Conservation (phyloP, 208 protist species). For the Leishmania amazonensis region DNA sequence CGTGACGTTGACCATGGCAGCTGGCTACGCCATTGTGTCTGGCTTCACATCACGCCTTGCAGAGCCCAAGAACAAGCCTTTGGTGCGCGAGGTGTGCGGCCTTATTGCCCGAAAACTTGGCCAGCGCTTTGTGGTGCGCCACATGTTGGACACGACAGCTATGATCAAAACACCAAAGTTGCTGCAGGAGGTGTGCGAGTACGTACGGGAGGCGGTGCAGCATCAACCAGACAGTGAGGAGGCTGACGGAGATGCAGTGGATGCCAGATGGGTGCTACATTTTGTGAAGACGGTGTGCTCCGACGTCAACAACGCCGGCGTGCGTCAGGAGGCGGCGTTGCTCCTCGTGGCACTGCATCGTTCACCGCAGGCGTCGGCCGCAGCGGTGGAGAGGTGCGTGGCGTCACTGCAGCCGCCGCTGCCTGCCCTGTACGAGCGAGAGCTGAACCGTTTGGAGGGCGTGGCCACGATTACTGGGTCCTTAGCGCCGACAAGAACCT, state of each 20-base stretch:
- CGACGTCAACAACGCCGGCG: slow-evolving; percentile 46
- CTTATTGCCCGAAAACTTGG: slow-evolving; percentile 46
- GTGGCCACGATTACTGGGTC: slow-evolving; percentile 5
- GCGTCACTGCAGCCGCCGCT: slow-evolving; percentile 31
- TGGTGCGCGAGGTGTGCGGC: slow-evolving; percentile 52
- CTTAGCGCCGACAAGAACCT: slow-evolving; percentile 3
- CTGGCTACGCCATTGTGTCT: slow-evolving; percentile 69
- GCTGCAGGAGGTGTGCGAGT: slow-evolving; percentile 78
- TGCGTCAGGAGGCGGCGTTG: slow-evolving; percentile 44
- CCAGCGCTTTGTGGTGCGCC: slow-evolving; percentile 67
- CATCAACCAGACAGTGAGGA: slow-evolving; percentile 30
- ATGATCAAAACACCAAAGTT: slow-evolving; percentile 70
- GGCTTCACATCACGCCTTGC: slow-evolving; percentile 64
- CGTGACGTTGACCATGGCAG: slow-evolving; percentile 44
- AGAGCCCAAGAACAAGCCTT: slow-evolving; percentile 69
- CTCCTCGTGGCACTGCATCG: slow-evolving; percentile 50
- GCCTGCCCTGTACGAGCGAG: slow-evolving; percentile 32
- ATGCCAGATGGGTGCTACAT: slow-evolving; percentile 55
- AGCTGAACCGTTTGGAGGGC: slow-evolving; percentile 22
- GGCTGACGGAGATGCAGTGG: slow-evolving; percentile 27
- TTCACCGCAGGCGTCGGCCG: slow-evolving; percentile 7
- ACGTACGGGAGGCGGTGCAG: slow-evolving; percentile 40
- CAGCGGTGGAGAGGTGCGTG: slow-evolving; percentile 23
- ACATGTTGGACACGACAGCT: slow-evolving; percentile 56
- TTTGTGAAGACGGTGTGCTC: slow-evolving; percentile 69